Conservation (phyloP, 2,329 filamentous ascomycete genomes). For the Fusarium avenaceum region DNA sequence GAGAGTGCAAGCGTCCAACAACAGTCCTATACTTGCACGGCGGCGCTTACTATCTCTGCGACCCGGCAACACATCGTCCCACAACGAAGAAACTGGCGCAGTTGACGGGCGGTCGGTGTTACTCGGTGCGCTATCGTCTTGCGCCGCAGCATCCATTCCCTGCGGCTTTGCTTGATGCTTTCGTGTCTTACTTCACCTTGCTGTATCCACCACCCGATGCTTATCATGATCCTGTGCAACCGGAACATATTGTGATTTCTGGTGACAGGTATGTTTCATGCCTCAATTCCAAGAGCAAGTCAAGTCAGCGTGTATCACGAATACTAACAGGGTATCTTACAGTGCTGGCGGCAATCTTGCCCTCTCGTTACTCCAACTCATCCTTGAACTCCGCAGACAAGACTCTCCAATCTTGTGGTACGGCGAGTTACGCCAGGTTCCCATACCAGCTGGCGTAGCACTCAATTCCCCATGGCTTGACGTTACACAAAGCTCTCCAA, state of each 20-base stretch:
- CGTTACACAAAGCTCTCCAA: conserved; percentile 67
- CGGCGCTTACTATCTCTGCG: conserved; percentile 79
- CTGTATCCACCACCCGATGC: conserved; percentile 78
- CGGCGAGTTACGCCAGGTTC: conserved; percentile 68
- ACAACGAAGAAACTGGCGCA: conserved; percentile 73
- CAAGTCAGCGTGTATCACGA: not conserved
- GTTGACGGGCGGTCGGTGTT: conserved; percentile 75
- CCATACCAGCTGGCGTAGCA: conserved; percentile 75
- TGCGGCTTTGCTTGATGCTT: conserved; percentile 77
- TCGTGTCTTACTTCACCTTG: conserved; percentile 79
- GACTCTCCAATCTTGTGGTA: conserved; percentile 69
- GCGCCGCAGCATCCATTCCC: conserved; percentile 83
- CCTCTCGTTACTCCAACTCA: conserved; percentile 74
- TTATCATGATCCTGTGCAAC: conserved; percentile 73
- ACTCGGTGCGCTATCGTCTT: conserved; percentile 80
- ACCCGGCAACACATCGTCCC: conserved; percentile 75
- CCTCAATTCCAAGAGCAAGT: conserved; percentile 1
- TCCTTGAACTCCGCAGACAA: conserved; percentile 72
- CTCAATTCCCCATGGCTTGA: conserved; percentile 79
- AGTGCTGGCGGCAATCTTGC: conserved; percentile 80
- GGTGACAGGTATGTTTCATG: conserved; percentile 72
- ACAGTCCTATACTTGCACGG: conserved; percentile 83
- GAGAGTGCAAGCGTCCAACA: conserved; percentile 71
- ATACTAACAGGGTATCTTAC: conserved; percentile 30
- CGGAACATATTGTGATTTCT: conserved; percentile 76